Percentiles rank a stretch among this genome's conserved stretches.
phyloP scores from a whole-genome alignment of 345 rosid genomes.

The Clausena lansium region DNA sequence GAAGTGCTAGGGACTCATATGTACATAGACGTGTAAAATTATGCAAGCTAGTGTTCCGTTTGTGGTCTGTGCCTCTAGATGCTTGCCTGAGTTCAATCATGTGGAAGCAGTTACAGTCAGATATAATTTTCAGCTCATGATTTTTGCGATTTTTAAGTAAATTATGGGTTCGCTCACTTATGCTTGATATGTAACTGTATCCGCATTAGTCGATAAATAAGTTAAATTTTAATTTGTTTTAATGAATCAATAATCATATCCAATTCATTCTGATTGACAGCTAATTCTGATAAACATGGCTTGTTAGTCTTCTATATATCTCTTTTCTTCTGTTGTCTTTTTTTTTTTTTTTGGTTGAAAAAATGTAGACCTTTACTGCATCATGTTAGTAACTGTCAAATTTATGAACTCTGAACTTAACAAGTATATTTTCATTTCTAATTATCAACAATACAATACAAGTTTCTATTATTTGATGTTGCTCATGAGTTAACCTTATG shows the following conservation, averaged over 20 bases:
- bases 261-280: not conserved
- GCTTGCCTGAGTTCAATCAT: not conserved
- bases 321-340: not conserved
- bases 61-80: not conserved
- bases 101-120: not conserved
- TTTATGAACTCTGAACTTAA: not conserved
- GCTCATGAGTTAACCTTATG: not conserved
- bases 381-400: not conserved
- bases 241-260: not conserved
- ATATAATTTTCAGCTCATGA: not conserved
- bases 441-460: not conserved
- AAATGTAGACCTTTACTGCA: not conserved
- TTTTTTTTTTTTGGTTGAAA: not conserved
- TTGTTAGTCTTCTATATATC: not conserved
- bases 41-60: not conserved
- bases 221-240: not conserved
- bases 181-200: not conserved
- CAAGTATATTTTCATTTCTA: no score
- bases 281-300: not conserved
- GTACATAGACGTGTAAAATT: not conserved
- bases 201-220: not conserved
- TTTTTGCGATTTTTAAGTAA: not conserved
- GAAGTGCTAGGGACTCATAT: no score
- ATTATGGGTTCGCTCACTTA: not conserved
- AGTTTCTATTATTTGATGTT: no score